These are phyloP conservation scores for Debaryomyces coudertii DNA, from an alignment of 1,139 yeast species.

Conservation along the genomic window DNA sequence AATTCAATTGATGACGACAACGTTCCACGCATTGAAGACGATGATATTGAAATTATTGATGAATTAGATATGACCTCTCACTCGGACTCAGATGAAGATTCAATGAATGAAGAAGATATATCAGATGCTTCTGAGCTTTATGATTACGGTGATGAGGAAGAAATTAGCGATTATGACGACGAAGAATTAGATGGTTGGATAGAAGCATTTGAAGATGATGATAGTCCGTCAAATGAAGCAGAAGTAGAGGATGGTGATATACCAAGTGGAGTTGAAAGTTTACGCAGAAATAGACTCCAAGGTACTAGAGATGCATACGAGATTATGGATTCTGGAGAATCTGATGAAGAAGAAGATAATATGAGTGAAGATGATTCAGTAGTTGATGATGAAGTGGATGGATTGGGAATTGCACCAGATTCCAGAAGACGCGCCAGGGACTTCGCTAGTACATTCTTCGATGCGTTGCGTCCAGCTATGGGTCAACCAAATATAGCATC, in stretches of 20 bases:
- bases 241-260: slow-evolving; percentile 16
- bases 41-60: slow-evolving; percentile 23
- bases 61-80: slow-evolving; percentile 27
- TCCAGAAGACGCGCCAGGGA: slow-evolving; percentile 24
- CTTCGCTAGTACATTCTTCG: slow-evolving; percentile 28
- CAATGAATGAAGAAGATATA: slow-evolving; percentile 29
- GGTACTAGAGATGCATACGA: slow-evolving; percentile 8
- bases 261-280: slow-evolving; percentile 13
- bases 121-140: slow-evolving; percentile 38
- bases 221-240: slow-evolving; percentile 18
- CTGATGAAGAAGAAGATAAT: slow-evolving; percentile 22
- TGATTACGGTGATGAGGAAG: slow-evolving; percentile 33
- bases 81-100: slow-evolving; percentile 25
- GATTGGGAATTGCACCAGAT: slow-evolving; percentile 15
- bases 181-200: slow-evolving; percentile 51
- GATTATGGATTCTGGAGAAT: slow-evolving; percentile 13
- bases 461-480: slow-evolving; percentile 28
- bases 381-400: slow-evolving; percentile 26
- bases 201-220: slow-evolving; percentile 41
- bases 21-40: slow-evolving; percentile 25
- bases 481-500: slow-evolving; percentile 23
- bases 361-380: slow-evolving; percentile 28
- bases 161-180: slow-evolving; percentile 40
- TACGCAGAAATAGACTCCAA: slow-evolving; percentile 9
- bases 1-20: slow-evolving; percentile 23